Evolutionary conservation across 2,329 filamentous ascomycete genomes (phyloP).

Genomic region (Aspergillus sp.): DNA sequence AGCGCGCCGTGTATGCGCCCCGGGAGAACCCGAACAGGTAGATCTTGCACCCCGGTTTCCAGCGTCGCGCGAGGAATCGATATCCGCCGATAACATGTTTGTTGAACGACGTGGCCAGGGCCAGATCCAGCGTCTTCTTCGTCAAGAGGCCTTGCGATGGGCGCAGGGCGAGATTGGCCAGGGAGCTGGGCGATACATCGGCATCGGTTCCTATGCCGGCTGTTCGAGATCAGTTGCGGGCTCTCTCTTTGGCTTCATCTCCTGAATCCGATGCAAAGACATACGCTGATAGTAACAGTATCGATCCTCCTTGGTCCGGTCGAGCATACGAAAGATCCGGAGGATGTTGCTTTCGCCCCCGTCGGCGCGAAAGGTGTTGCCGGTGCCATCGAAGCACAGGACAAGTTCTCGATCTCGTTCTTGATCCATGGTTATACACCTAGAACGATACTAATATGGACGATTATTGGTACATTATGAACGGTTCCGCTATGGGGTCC

Average conservation of each 20-base stretch:
- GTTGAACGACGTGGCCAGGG: constrained; percentile 11
- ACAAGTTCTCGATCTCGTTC: constrained; percentile 15
- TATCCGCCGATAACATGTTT: constrained; percentile 15
- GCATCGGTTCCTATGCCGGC: constrained; percentile 15
- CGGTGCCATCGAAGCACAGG: constrained; percentile 35
- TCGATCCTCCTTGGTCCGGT: constrained; percentile 19
- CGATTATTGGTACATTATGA: too few species aligned
- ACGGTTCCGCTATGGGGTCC: too few species aligned
- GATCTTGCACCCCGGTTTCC: constrained; percentile 9
- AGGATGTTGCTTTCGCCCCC: constrained; percentile 37
- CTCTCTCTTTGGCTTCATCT: too few species aligned
- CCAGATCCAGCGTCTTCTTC: constrained; percentile 8
- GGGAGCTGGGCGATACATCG: constrained; percentile 6
- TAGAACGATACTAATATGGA: background rate
- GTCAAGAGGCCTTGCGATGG: constrained; percentile 6
- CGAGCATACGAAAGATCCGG: constrained; percentile 34
- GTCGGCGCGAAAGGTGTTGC: constrained; percentile 32
- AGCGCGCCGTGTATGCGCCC: constrained; percentile 18
- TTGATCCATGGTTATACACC: background rate
- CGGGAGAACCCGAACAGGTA: constrained; percentile 20
- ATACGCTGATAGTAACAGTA: constrained; percentile 17
- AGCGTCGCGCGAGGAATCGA: constrained; percentile 13
- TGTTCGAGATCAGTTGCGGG: background rate
- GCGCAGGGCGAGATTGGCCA: constrained; percentile 7
- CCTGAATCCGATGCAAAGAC: background rate